Conservation (phyloP, 768 basidiomycete species). For the Lactifluus pinguis region DNA sequence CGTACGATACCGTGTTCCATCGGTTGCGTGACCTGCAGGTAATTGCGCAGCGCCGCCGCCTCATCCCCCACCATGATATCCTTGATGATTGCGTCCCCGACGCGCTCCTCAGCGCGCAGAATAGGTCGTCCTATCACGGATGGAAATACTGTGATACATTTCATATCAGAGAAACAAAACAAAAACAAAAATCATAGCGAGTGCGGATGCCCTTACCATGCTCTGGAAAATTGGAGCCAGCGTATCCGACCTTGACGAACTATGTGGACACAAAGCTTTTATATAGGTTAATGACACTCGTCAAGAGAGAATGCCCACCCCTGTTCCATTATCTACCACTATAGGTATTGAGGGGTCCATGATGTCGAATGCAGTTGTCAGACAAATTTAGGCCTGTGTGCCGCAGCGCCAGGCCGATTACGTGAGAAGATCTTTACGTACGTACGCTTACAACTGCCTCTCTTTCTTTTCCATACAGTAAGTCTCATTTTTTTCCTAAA, state of each 20-base stretch:
- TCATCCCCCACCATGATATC: slow-evolving; percentile 99
- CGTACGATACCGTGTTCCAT: slow-evolving; percentile 99
- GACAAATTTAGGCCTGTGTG: no score
- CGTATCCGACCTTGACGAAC: slow-evolving; percentile 60
- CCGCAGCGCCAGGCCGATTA: no score
- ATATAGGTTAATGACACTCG: background rate
- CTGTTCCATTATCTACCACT: slow-evolving; percentile 61
- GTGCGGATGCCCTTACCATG: slow-evolving; percentile 32
- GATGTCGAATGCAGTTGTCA: background rate
- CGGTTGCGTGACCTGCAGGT: slow-evolving; percentile 93
- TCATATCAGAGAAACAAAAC: background rate
- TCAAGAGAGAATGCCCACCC: slow-evolving; percentile 30
- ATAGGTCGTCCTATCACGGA: slow-evolving; percentile 97
- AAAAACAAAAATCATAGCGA: background rate
- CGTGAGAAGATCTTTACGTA: no score
- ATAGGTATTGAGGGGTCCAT: slow-evolving; percentile 35
- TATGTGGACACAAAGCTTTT: slow-evolving; percentile 19
- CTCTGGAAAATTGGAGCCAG: slow-evolving; percentile 58
- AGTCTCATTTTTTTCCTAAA: no score
- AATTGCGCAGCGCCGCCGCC: slow-evolving; percentile 88
- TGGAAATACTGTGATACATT: slow-evolving; percentile 66
- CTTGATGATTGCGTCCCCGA: slow-evolving; percentile 78
- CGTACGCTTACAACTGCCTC: no score
- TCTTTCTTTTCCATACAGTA: no score
- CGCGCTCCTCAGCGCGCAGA: slow-evolving; percentile 92